A percentile compares a stretch with the other conserved stretches of the same genome.
Conservation (phyloP, 2,329 filamentous ascomycete species). For the Aureobasidium sp. region DNA sequence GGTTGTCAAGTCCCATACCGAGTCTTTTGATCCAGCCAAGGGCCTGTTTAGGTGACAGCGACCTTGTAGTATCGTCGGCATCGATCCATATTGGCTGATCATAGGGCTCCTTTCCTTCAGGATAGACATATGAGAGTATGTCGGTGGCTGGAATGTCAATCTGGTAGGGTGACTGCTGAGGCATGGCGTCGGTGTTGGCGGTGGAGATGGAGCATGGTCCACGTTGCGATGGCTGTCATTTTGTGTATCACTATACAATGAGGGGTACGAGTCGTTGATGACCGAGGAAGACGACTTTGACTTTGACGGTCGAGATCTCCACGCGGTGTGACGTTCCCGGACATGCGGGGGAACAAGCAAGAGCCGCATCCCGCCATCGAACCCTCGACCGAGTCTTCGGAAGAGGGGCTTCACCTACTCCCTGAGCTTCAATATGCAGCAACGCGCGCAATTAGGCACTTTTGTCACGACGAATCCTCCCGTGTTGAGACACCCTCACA, state of each 20-base stretch:
- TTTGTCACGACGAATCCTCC: too few species aligned
- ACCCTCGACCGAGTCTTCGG: background rate
- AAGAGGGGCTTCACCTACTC: background rate
- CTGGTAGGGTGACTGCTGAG: slow-evolving; percentile 39
- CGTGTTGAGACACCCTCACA: background rate
- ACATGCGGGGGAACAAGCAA: background rate
- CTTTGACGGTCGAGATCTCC: background rate
- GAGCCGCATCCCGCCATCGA: background rate
- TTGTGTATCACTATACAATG: background rate
- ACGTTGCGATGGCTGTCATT: background rate
- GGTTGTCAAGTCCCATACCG: slow-evolving; percentile 41
- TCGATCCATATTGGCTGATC: slow-evolving; percentile 49
- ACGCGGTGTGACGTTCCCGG: background rate
- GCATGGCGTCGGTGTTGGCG: slow-evolving; percentile 30
- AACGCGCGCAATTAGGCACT: background rate
- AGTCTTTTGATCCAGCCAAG: slow-evolving; percentile 47
- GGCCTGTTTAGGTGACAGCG: slow-evolving; percentile 42
- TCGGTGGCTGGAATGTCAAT: slow-evolving; percentile 43
- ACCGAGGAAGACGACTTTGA: slow-evolving; percentile 11
- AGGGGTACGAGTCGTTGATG: slow-evolving; percentile 4
- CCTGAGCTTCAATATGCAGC: background rate
- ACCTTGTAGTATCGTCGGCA: slow-evolving; percentile 37
- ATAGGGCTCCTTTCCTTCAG: slow-evolving; percentile 28
- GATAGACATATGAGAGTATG: slow-evolving; percentile 34
- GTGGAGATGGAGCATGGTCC: background rate